phyloP scores from a whole-genome alignment of 108 stramenopile genomes.

The Pseudonitzschia multiseries region DNA sequence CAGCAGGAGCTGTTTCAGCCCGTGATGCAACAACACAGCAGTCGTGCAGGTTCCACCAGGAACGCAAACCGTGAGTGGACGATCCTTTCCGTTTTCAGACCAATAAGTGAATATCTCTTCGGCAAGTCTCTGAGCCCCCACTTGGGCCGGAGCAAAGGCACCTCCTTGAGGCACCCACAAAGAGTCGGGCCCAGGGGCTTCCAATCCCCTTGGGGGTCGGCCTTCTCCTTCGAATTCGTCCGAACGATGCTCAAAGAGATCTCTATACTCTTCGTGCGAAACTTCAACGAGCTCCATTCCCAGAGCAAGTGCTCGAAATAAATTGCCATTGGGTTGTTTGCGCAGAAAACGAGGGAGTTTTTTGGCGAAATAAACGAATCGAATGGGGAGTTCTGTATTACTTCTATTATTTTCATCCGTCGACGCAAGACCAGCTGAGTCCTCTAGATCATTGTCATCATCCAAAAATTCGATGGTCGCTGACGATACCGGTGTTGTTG shows the following conservation, averaged over 20 bases:
- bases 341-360: constrained; percentile 79
- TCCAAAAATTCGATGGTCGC: background rate
- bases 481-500: background rate
- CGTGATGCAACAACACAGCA: constrained; percentile 62
- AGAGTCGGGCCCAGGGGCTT: constrained; percentile 58
- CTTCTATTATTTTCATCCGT: background rate
- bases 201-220: constrained; percentile 51
- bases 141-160: constrained; percentile 48
- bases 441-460: background rate
- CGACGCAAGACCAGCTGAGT: background rate
- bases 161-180: constrained; percentile 81
- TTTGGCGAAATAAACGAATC: constrained; percentile 91
- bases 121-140: constrained; percentile 37
- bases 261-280: constrained; percentile 54
- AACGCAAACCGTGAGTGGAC: constrained; percentile 64
- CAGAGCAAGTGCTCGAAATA: constrained; percentile 69
- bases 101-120: constrained; percentile 53
- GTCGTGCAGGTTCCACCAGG: constrained; percentile 88
- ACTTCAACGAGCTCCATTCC: constrained; percentile 87
- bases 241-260: constrained; percentile 67
- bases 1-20: constrained; percentile 40
- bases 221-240: background rate
- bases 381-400: constrained; percentile 26
- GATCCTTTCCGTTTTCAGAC: constrained; percentile 49
- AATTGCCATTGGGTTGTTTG: constrained; percentile 84